Base-by-base conservation (phyloP, 805 yeast species). In the Yamadazyma kitorensis region DNA sequence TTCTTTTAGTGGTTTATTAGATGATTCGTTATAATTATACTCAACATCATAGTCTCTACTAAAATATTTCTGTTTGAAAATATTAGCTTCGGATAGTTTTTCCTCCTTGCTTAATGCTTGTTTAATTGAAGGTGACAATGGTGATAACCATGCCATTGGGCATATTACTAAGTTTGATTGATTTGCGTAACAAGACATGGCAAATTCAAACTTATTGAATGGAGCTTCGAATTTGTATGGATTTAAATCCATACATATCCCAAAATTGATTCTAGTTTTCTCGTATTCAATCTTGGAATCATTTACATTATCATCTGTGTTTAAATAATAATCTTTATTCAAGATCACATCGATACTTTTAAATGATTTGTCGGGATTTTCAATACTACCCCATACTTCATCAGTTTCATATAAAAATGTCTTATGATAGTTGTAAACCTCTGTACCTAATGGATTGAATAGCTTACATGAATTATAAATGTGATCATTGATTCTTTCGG, bases 181-280 rank as follows among this genome's bases (percentile, higher is more conserved):
- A 27, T 77, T 68, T 0, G 57, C 47, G 14, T 62, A 51, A 39
- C 84, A 78, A 33, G 68, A 66, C 18, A 58, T 54, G 0, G 89
- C 71, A 56, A 84, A 86, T 55, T 89, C 97, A 52, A 74, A 86
- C 17, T 65, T 69, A 23, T 71, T 65, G 58, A 86, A 88, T 1
- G 94, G 88, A 1, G 95, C 87, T 43, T 74, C 66, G 55, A 89
- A 89, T 52, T 84, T 70, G 55, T 85, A 83, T 0, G 96, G 96
- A 54, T 86, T 88, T 41, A 89, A 57, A 59, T 89, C 98, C 97
- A 89, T 89, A 54, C 98, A 89, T 5, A 89, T 87, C 0, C 96
- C 98, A 35, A 89, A 67, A 21, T 80, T 70, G 1, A 82, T 62
- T 2, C 43, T 42, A 8, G 58, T 40, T 16, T 24, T 22, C 13